phyloP scores from a whole-genome alignment of 2,329 filamentous ascomycete species.

The Penicillium occitanis region DNA sequence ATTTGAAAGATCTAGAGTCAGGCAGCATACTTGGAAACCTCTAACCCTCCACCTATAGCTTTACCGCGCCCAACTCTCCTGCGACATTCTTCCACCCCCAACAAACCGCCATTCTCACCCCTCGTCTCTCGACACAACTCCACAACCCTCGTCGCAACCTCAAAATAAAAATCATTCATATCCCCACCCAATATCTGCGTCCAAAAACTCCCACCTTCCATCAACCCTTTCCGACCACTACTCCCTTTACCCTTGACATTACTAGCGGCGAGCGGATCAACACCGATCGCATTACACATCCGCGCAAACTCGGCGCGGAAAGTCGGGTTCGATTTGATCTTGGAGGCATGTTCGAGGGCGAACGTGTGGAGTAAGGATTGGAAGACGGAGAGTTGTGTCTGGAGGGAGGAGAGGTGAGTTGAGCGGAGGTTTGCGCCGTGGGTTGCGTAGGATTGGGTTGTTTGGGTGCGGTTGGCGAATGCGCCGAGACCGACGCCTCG shows the following conservation, averaged over 20 bases:
- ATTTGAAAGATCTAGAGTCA: not conserved
- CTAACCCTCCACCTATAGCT: slow-evolving; percentile 71
- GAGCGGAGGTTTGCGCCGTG: slow-evolving; percentile 86
- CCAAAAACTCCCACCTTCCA: slow-evolving; percentile 71
- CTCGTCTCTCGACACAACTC: slow-evolving; percentile 86
- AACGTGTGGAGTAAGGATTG: slow-evolving; percentile 94
- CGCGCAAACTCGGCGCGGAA: slow-evolving; percentile 97
- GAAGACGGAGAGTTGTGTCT: slow-evolving; percentile 93
- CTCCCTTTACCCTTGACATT: slow-evolving; percentile 52
- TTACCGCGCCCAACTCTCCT: slow-evolving; percentile 71
- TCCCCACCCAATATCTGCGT: slow-evolving; percentile 85
- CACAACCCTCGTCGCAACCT: slow-evolving; percentile 91
- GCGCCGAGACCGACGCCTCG: slow-evolving; percentile 82
- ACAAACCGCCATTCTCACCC: slow-evolving; percentile 87
- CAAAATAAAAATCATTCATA: slow-evolving; percentile 98
- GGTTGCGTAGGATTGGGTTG: slow-evolving; percentile 83
- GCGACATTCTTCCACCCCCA: slow-evolving; percentile 77
- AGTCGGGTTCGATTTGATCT: slow-evolving; percentile 90
- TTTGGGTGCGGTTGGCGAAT: slow-evolving; percentile 80
- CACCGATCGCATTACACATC: slow-evolving; percentile 96
- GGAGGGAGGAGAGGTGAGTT: slow-evolving; percentile 78
- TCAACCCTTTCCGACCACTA: slow-evolving; percentile 40
- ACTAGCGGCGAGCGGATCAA: slow-evolving; percentile 82
- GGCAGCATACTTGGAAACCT: slow-evolving; percentile 68
- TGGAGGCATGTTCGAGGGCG: slow-evolving; percentile 87